Percentiles rank a stretch among this genome's conserved stretches.
Conservation (phyloP, 345 rosid species). For the Cardamine resedifolia region DNA sequence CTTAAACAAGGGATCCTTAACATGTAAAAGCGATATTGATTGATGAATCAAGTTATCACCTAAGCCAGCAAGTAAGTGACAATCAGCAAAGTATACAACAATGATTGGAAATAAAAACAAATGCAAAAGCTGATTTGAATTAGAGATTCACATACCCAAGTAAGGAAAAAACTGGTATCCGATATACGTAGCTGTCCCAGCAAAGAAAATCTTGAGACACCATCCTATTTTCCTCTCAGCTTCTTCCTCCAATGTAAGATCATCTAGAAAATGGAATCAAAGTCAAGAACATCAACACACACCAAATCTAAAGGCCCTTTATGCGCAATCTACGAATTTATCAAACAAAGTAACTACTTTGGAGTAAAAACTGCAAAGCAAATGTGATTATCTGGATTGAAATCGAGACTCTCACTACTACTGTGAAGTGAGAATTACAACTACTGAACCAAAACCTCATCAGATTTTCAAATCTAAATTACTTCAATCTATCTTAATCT, state of each 20-base stretch:
- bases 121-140: not conserved
- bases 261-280: conserved; percentile 48
- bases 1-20: conserved; percentile 89
- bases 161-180: conserved; percentile 86
- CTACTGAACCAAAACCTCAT: conserved; percentile 2
- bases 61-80: conserved; percentile 32
- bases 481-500: not conserved
- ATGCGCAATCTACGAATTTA: not conserved
- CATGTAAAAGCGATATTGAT: conserved; percentile 80
- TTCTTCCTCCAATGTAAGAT: conserved; percentile 67
- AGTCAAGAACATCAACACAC: conserved; percentile 4
- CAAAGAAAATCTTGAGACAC: conserved; percentile 73
- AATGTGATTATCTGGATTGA: not conserved
- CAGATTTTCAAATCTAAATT: not conserved
- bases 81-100: conserved; percentile 8
- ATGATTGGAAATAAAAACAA: not conserved
- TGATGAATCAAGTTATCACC: conserved; percentile 89
- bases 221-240: conserved; percentile 88
- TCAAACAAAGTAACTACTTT: conserved; percentile 15
- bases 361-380: not conserved
- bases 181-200: conserved; percentile 67
- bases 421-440: not conserved
- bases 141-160: conserved; percentile 56
- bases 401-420: not conserved
- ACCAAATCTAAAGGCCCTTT: conserved; percentile 1